Conservation (phyloP, 108 stramenopile species). For the Nitzschia sp. region DNA sequence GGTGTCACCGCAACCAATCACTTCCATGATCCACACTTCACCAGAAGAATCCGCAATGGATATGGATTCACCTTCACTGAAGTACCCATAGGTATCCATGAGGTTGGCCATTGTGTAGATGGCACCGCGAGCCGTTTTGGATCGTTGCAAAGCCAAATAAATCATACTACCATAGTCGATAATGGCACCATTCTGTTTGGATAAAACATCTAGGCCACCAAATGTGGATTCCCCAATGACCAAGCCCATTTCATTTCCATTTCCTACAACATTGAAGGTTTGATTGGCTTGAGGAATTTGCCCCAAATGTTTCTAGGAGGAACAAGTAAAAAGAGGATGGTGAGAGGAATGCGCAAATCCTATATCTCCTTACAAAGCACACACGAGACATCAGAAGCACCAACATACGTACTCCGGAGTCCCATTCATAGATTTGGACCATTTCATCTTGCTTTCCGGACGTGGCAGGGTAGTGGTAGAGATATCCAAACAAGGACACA, state of each 20-base stretch:
- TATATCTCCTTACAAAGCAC: neutral
- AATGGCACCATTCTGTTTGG: constrained; percentile 42
- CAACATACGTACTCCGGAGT: constrained; percentile 44
- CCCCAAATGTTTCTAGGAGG: constrained; percentile 44
- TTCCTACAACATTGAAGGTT: constrained; percentile 78
- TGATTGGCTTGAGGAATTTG: constrained; percentile 47
- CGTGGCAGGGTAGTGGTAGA: constrained; percentile 63
- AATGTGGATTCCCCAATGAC: constrained; percentile 79
- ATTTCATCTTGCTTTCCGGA: constrained; percentile 15
- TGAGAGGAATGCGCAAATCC: neutral
- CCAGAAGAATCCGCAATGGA: constrained; percentile 57
- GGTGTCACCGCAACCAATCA: constrained; percentile 57
- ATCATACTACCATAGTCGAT: constrained; percentile 81
- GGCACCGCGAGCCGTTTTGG: constrained; percentile 58
- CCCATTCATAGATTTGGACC: constrained; percentile 64
- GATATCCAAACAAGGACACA: constrained; percentile 28
- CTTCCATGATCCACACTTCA: constrained; percentile 83
- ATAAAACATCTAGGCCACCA: constrained; percentile 57
- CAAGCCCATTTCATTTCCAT: constrained; percentile 67
- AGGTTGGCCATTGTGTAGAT: constrained; percentile 58
- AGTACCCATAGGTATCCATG: constrained; percentile 64
- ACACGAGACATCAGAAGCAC: neutral
- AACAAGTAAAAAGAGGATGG: neutral
- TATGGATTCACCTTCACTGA: constrained; percentile 64
- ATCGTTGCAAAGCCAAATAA: constrained; percentile 67